A percentile compares a stretch with the other conserved stretches of the same genome.
Evolutionary conservation across 176 grass and related monocot species (phyloP).

Genomic region (Musa itinerans): DNA sequence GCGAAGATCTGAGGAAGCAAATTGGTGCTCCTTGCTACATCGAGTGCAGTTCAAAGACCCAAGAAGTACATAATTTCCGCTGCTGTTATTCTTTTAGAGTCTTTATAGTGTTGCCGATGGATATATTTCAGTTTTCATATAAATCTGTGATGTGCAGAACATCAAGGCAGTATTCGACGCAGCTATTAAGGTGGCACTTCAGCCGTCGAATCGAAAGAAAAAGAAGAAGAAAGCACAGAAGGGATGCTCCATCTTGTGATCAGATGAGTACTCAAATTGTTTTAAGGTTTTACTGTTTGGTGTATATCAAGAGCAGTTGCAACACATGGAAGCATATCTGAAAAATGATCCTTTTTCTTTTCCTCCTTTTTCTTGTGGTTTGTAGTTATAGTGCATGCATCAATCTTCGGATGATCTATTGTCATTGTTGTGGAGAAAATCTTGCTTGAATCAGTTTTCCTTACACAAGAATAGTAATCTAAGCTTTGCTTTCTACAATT

Average conservation of each 20-base stretch:
- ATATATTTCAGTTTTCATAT: not conserved
- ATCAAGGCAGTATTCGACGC: constrained; percentile 73
- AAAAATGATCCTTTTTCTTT: no score
- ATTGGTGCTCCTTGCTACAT: constrained; percentile 57
- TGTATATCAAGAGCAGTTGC: no score
- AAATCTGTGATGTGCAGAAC: constrained; percentile 35
- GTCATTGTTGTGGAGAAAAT: no score
- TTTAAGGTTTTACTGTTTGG: no score
- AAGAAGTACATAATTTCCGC: constrained; percentile 41
- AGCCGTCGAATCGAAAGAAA: constrained; percentile 70
- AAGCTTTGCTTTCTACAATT: no score
- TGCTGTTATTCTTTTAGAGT: constrained; percentile 6
- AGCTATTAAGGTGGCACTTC: constrained; percentile 72
- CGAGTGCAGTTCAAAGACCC: constrained; percentile 70
- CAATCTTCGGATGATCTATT: no score
- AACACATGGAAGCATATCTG: no score
- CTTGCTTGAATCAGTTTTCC: no score
- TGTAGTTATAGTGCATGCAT: no score
- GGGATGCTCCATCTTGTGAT: constrained; percentile 61
- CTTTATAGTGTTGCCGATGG: constrained; percentile 18
- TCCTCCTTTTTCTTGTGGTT: no score
- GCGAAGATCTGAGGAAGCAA: constrained; percentile 65
- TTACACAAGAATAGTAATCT: no score
- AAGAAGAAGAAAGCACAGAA: constrained; percentile 54
- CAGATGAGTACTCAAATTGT: not conserved